Evolutionary conservation across 768 basidiomycete genomes (phyloP).

Genomic region (Hypholoma fasciculare): DNA sequence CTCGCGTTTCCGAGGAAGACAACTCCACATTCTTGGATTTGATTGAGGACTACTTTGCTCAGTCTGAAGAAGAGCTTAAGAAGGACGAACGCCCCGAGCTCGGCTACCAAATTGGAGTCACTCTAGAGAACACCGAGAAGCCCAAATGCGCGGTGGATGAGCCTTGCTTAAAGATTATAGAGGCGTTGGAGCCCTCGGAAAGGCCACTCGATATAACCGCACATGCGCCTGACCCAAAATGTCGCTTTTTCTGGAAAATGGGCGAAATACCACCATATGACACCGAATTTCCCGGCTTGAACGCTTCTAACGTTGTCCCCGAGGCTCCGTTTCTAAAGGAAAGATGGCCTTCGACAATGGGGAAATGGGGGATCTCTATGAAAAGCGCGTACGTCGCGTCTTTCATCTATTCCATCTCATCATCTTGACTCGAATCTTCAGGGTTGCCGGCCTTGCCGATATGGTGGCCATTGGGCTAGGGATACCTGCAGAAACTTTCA

Average conservation of each 20-base stretch:
- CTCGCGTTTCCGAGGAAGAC: constrained; percentile 79
- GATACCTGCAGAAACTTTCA: constrained; percentile 67
- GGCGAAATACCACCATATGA: constrained; percentile 70
- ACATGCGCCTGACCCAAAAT: constrained; percentile 90
- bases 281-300: constrained; percentile 74
- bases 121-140: constrained; percentile 95
- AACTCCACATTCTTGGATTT: constrained; percentile 85
- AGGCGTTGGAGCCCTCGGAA: constrained; percentile 71
- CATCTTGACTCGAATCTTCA: constrained; percentile 26
- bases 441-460: constrained; percentile 83
- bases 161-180: constrained; percentile 81
- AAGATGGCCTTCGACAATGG: constrained; percentile 74
- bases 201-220: constrained; percentile 82
- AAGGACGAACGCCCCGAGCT: constrained; percentile 84
- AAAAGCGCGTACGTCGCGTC: constrained; percentile 68
- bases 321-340: constrained; percentile 52
- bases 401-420: background rate
- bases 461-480: constrained; percentile 88
- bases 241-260: constrained; percentile 93
- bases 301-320: constrained; percentile 84
- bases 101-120: constrained; percentile 91
- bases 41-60: constrained; percentile 91
- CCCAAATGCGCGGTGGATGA: constrained; percentile 83
- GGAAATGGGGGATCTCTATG: constrained; percentile 88
- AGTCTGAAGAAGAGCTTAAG: constrained; percentile 58